Conservation (phyloP, 2,329 filamentous ascomycete genomes). For the Curvularia lunata region DNA sequence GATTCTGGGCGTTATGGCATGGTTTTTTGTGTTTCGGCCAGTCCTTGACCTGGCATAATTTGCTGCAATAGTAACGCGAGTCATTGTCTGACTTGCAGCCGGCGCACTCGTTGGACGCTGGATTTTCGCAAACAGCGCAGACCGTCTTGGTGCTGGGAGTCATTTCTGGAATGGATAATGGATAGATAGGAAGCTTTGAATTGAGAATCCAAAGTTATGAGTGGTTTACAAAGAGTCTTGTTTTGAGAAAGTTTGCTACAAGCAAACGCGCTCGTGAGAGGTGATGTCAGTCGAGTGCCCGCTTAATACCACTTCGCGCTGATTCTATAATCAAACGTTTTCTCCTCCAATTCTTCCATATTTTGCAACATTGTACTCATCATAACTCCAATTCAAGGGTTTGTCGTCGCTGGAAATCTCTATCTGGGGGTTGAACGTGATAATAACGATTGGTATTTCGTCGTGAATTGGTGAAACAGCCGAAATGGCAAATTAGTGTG, state of each 20-base stretch:
- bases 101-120: slow-evolving; percentile 4
- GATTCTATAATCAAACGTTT: background rate
- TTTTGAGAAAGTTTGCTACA: background rate
- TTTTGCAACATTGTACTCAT: background rate
- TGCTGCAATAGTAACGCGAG: slow-evolving; percentile 4
- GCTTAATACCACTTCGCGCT: background rate
- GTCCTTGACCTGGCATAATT: slow-evolving; percentile 6
- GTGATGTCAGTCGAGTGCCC: background rate
- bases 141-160: background rate
- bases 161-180: background rate
- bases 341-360: background rate
- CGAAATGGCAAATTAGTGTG: background rate
- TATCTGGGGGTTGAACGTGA: background rate
- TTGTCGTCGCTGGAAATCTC: background rate
- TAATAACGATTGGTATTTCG: background rate
- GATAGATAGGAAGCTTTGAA: too few relatives aligned
- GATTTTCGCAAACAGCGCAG: slow-evolving; percentile 1
- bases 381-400: background rate
- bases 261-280: slow-evolving; percentile 1
- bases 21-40: slow-evolving; percentile 6
- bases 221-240: background rate
- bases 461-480: background rate
- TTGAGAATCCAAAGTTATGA: background rate
- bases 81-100: slow-evolving; percentile 1
- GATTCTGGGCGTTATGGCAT: background rate